These are phyloP conservation scores for Cyclostephanos tholiformis DNA, from an alignment of 108 stramenopile genomes.

Conservation along the genomic window DNA sequence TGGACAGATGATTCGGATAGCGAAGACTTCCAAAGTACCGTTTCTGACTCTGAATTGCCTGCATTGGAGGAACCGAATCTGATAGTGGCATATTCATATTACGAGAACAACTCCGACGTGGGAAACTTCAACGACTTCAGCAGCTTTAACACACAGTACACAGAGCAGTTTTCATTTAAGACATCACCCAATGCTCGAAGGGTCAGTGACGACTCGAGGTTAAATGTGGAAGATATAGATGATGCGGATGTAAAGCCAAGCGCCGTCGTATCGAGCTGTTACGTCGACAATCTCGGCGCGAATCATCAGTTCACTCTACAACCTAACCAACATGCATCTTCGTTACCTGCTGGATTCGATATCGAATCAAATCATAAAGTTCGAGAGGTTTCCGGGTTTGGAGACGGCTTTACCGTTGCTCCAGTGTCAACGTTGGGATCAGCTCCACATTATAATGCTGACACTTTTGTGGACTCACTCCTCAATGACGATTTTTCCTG, in stretches of 20 bases:
- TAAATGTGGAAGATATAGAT: neutral
- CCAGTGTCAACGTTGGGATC: neutral
- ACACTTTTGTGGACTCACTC: conserved; percentile 14
- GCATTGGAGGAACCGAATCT: neutral
- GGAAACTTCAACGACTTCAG: conserved; percentile 6
- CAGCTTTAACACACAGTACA: neutral
- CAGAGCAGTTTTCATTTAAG: conserved; percentile 4
- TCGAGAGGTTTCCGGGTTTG: neutral
- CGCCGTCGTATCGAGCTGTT: neutral
- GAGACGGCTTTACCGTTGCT: neutral
- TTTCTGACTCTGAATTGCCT: conserved; percentile 5
- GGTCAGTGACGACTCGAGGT: conserved; percentile 7
- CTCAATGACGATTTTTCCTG: conserved; percentile 12
- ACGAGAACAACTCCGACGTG: neutral
- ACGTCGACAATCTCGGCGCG: neutral
- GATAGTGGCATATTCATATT: neutral
- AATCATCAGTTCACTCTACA: conserved; percentile 1
- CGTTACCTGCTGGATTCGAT: neutral
- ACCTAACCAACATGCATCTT: conserved; percentile 2
- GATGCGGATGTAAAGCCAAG: conserved; percentile 6
- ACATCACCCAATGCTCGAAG: conserved; percentile 14
- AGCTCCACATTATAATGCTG: conserved; percentile 1
- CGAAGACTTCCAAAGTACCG: conserved; percentile 10
- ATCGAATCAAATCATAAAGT: neutral
- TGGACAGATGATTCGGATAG: neutral